These are phyloP conservation scores for Sporothrix dimorphospora DNA, from an alignment of 2,329 filamentous ascomycete species.

Conservation along the genomic window DNA sequence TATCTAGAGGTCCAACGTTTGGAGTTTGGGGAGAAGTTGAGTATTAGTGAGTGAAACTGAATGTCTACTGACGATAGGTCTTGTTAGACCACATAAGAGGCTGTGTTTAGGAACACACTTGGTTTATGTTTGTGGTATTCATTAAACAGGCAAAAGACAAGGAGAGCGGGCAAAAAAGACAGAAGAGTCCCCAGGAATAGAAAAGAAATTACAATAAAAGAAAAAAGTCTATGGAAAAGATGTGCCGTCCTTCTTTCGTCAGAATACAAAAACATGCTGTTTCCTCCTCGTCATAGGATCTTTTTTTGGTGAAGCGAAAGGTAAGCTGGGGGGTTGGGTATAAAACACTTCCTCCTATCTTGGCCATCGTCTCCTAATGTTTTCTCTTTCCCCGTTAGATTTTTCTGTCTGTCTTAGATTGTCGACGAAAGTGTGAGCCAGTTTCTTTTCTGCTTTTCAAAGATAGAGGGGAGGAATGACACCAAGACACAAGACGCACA, in stretches of 20 bases:
- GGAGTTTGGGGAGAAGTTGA: too few species aligned
- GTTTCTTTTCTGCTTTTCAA: background rate
- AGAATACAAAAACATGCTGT: background rate
- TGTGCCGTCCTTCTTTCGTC: background rate
- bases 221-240: slow-evolving; percentile 3
- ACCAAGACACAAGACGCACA: background rate
- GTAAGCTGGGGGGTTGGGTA: background rate
- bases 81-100: too few species aligned
- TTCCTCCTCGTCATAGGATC: slow-evolving; percentile 1
- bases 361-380: too few species aligned
- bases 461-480: background rate
- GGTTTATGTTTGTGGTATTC: too few species aligned
- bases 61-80: too few species aligned
- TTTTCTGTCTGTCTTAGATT: background rate
- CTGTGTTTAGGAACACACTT: too few species aligned
- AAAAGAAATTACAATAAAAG: slow-evolving; percentile 10
- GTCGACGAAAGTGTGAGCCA: background rate
- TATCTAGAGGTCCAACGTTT: too few species aligned
- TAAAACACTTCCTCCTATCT: background rate
- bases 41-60: too few species aligned
- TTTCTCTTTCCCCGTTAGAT: background rate
- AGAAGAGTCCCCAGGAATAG: background rate
- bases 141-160: background rate
- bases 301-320: slow-evolving; percentile 2
- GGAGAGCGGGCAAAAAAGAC: too few species aligned